A percentile compares a stretch with the other conserved stretches of the same genome.
Evolutionary conservation across 1,284 basidiomycete genomes (phyloP).

Genomic region (Puccinia hordei): DNA sequence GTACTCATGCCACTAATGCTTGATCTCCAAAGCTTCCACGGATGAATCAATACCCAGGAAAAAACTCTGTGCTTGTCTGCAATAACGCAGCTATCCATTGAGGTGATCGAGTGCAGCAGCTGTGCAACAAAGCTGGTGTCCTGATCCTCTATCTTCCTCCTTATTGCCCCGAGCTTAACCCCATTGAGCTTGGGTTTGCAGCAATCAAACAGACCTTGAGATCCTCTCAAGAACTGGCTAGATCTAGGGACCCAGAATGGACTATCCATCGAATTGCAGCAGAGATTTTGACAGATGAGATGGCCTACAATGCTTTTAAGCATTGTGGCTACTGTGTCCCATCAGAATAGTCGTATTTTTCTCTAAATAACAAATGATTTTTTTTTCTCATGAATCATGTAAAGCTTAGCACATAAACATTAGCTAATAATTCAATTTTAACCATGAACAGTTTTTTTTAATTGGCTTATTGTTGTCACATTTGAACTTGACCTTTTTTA

Average conservation of each 20-base stretch:
- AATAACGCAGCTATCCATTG: neutral
- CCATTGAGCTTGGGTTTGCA: neutral
- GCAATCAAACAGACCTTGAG: slow-evolving; percentile 1
- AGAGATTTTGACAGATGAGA: neutral
- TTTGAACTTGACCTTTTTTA: no score
- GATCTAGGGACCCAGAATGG: neutral
- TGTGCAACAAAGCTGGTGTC: neutral
- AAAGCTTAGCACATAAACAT: no score
- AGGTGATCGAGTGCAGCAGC: neutral
- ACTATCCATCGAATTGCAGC: neutral
- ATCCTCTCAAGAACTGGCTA: neutral
- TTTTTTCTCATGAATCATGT: neutral
- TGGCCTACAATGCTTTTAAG: neutral
- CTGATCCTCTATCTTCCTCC: neutral
- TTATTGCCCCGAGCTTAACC: slow-evolving; percentile 27
- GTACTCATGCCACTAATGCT: no score
- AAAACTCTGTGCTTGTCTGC: neutral
- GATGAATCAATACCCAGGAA: no score
- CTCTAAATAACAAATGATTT: neutral
- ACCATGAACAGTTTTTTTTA: no score
- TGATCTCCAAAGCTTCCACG: no score
- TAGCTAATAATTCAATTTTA: no score
- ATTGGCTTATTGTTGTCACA: no score
- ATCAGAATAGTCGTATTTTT: no score
- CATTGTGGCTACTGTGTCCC: neutral